Base-by-base conservation (phyloP, 2,329 filamentous ascomycete genomes). In the Colletotrichum coccodes region DNA sequence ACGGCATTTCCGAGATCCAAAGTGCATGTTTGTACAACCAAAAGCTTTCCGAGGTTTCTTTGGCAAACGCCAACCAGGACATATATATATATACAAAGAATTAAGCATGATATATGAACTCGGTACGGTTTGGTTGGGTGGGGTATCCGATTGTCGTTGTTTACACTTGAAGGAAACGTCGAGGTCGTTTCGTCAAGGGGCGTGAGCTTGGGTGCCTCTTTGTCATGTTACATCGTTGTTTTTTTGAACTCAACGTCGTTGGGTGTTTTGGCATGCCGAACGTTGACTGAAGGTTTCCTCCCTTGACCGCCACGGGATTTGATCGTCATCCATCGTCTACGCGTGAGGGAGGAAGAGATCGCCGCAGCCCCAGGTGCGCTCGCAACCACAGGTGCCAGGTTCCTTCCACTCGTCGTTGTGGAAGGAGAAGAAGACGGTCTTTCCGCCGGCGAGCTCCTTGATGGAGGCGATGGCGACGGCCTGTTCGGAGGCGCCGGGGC, bases 401-500 rank as follows among this genome's bases (percentile, higher is more conserved):
- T 82, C 76, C 90, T 98, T 98, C 95, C 95, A 98, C 73, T 80
- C 72, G 79, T 98, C 95, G 76, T 97, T 85, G 75, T 88, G 85
- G 83, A 87, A 94, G 73, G 90, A 93, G 89, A 98, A 97, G 84
- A 97, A 91, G 79, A 94, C 90, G 49, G 90, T 88, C 82, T 90
- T 87, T 76, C 86, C 82, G 76, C 94, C 94, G 67, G 89, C 87
- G 71, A 83, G 82, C 74, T 87, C 75, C 72, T 90, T 82, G 78
- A 98, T 95, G 66, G 88, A 88, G 72, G 87, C 79, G 79, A 98
- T 90, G 74, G 95, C 95, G 49, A 77, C 80, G 58, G 82, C 82
- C 87, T 98, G 95, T 83, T 95, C 84, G 1, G 77, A 47, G 6
- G 73, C 57, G 73, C 92, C 90, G 64, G 95, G 90, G 74, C 93